Evolutionary conservation across 345 rosid species (phyloP), one percentile per base, ranked within the genome.

Genomic region (Toxicodendron radicans): DNA sequence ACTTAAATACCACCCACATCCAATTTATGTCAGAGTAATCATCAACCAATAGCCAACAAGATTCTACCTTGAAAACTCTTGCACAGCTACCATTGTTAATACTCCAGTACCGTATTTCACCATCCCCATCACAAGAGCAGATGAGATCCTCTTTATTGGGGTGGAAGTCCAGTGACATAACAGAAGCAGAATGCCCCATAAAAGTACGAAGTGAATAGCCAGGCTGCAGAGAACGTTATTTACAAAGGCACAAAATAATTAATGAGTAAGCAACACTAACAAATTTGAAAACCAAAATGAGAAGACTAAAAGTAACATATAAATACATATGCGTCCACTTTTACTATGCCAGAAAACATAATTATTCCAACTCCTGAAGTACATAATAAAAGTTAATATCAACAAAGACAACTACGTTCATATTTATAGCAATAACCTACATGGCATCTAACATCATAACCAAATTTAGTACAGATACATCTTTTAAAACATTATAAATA

Each of bases 81-180:
- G 85, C 58, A 84, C 90, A 89, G 83, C 85, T 89, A 79, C 97
- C 99, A 24, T 91, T 88, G 43, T 81, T 91, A 62, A 95, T 85
- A 75, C 97, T 91, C 99, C 98, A 95, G 69, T 91, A 95, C 66
- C 99, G 81, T 83, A 93, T 95, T 79, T 91, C 98, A 58, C 97
- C 96, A 78, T 90, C 87, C 58, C 83, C 84, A 76, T 93, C 98
- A 79, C 99, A 93, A 54, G 99, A 95, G 81, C 99, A 91, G 80
- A 95, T 87, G 75, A 93, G 97, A 67, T 95, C 99, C 43, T 91
- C 93, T 65, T 89, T 89, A 77, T 75, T 85, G 52, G 99, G 98
- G 77, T 95, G 99, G 85, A 95, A 95, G 72, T 95, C 99, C 38
- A 95, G 86, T 35, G 99, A 93, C 78, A 79, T 81, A 49, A 95